Percentiles rank a stretch among this genome's conserved stretches.
phyloP scores from a whole-genome alignment of 169 alveolate genomes.

The Theileria annulata region DNA sequence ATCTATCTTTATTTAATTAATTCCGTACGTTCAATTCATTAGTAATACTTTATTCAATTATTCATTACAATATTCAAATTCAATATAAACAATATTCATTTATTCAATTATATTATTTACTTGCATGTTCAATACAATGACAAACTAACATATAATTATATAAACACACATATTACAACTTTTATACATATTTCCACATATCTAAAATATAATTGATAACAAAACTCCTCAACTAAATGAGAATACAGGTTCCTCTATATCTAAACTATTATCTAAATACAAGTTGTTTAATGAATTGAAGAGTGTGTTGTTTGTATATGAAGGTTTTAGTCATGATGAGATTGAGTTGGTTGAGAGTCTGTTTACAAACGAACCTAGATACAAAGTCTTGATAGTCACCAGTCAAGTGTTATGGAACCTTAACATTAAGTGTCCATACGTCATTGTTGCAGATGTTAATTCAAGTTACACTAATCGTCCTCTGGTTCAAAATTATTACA shows the following conservation, averaged over 20 bases:
- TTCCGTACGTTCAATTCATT: no score
- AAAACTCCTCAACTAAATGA: no score
- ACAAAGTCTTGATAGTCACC: conserved; percentile 87
- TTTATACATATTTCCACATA: no score
- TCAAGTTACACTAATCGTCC: conserved; percentile 74
- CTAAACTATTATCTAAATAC: not conserved
- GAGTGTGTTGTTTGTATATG: conserved; percentile 40
- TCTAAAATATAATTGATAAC: not conserved
- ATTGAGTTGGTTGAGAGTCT: conserved; percentile 80
- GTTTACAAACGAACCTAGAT: conserved; percentile 78
- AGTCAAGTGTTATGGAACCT: conserved; percentile 91
- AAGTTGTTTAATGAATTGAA: conserved; percentile 8
- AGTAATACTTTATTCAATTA: no score
- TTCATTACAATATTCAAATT: no score
- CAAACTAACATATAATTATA: no score
- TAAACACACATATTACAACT: no score
- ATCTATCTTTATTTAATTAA: no score
- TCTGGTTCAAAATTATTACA: conserved; percentile 91
- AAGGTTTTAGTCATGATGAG: conserved; percentile 82
- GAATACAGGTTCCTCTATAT: not conserved
- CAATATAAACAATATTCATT: no score
- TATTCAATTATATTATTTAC: no score
- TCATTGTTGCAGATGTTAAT: conserved; percentile 80
- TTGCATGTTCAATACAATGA: no score
- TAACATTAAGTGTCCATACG: conserved; percentile 74